A percentile compares a stretch with the other conserved stretches of the same genome.
Conservation (phyloP, 495 filamentous ascomycete species). For the Pseudevernia furfuracea region DNA sequence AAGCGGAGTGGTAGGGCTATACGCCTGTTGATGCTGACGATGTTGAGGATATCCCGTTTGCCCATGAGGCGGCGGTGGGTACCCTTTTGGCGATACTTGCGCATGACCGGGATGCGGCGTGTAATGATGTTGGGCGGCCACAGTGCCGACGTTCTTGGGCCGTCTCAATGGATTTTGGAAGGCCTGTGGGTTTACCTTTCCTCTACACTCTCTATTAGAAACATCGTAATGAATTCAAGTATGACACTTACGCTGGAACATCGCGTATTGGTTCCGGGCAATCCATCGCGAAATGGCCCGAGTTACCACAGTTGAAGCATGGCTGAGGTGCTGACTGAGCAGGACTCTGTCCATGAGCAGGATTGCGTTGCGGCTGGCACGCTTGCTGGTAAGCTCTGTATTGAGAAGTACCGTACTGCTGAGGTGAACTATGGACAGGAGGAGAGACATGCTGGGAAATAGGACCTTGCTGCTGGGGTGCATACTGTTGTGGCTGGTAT, state of each 20-base stretch:
- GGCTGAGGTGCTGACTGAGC: slow-evolving; percentile 26
- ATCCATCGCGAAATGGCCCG: slow-evolving; percentile 37
- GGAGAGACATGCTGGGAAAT: slow-evolving; percentile 12
- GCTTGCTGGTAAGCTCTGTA: slow-evolving; percentile 14
- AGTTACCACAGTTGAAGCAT: slow-evolving; percentile 41
- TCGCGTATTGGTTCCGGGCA: slow-evolving; percentile 41
- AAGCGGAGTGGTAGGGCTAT: slow-evolving; percentile 24
- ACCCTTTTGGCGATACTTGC: slow-evolving; percentile 15
- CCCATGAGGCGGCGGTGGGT: slow-evolving; percentile 20
- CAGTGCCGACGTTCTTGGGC: slow-evolving; percentile 29
- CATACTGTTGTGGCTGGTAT: slow-evolving; percentile 12
- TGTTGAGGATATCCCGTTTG: slow-evolving; percentile 26
- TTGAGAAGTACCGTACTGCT: slow-evolving; percentile 16
- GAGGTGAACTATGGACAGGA: slow-evolving; percentile 7
- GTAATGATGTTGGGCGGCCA: slow-evolving; percentile 36
- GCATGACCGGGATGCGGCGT: slow-evolving; percentile 22
- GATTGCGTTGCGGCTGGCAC: slow-evolving; percentile 10
- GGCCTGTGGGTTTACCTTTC: slow-evolving; percentile 17
- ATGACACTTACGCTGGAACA: slow-evolving; percentile 51
- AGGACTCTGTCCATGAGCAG: slow-evolving; percentile 1
- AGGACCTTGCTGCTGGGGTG: slow-evolving; percentile 16
- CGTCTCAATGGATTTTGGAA: slow-evolving; percentile 16
- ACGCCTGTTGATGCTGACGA: slow-evolving; percentile 25
- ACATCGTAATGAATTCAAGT: slow-evolving; percentile 1
- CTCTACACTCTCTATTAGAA: slow-evolving; percentile 13